Percentiles rank a stretch among this genome's conserved stretches.
Conservation (phyloP, 1,284 basidiomycete genomes). For the Trametes pubescens region DNA sequence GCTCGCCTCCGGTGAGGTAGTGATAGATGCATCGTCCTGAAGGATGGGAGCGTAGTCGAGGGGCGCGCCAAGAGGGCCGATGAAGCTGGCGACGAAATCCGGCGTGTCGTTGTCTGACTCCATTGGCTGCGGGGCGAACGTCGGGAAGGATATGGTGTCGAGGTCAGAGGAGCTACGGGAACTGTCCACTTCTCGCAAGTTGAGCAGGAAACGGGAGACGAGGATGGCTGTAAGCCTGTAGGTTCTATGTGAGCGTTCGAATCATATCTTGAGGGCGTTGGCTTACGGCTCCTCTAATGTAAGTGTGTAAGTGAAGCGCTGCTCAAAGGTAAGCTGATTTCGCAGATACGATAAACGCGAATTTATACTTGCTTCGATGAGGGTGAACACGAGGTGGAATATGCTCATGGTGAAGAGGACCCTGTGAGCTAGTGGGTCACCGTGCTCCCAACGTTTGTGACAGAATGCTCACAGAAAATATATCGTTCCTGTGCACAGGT, state of each 20-base stretch:
- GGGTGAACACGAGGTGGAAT: slow-evolving; percentile 14
- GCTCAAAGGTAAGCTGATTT: not conserved
- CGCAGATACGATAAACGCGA: not conserved
- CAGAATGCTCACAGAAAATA: not conserved
- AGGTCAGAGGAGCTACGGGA: not conserved
- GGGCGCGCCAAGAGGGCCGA: slow-evolving; percentile 6
- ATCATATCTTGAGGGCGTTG: no score
- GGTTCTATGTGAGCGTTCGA: not conserved
- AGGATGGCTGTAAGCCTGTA: slow-evolving; percentile 16
- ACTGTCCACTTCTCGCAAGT: slow-evolving; percentile 17
- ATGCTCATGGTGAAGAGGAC: slow-evolving; percentile 17
- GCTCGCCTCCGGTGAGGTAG: no score
- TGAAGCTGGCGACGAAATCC: slow-evolving; percentile 3
- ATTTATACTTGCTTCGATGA: slow-evolving; percentile 11
- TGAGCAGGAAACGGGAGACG: slow-evolving; percentile 25
- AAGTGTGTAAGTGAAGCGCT: slow-evolving; percentile 17
- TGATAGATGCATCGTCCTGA: not conserved
- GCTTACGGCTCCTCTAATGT: slow-evolving; percentile 15
- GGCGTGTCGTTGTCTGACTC: not conserved
- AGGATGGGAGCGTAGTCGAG: not conserved
- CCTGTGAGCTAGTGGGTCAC: not conserved
- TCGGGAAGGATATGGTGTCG: slow-evolving; percentile 4
- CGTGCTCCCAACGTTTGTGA: no score
- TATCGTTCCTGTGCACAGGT: not conserved
- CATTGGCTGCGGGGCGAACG: not conserved